Conservation (phyloP, 768 basidiomycete genomes). For the Neoboletus brunneissimus region DNA sequence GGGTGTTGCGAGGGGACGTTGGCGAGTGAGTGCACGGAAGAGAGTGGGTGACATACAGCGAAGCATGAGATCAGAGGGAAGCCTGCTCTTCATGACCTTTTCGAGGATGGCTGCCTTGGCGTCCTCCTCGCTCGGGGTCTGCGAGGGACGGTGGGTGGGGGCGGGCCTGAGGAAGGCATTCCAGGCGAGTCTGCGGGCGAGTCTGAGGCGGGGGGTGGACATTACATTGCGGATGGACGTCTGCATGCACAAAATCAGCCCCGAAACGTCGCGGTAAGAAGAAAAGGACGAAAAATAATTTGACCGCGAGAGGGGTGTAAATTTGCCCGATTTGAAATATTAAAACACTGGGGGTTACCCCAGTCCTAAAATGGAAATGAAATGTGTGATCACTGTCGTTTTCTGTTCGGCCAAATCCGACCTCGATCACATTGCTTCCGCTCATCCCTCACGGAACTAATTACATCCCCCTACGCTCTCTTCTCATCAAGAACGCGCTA, state of each 20-base stretch:
- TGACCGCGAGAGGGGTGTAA: neutral
- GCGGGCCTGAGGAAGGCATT: constrained; percentile 22
- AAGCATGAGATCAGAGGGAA: constrained; percentile 86
- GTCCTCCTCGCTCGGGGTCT: constrained; percentile 58
- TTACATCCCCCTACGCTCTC: constrained; percentile 42
- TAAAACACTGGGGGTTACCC: constrained; percentile 19
- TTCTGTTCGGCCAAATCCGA: constrained; percentile 26
- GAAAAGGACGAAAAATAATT: constrained; percentile 28
- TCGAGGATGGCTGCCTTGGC: constrained; percentile 74
- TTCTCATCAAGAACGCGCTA: constrained; percentile 40
- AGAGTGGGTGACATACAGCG: constrained; percentile 61
- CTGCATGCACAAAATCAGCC: constrained; percentile 32
- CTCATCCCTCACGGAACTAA: constrained; percentile 44
- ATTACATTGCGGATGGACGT: constrained; percentile 38
- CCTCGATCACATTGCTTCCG: constrained; percentile 2
- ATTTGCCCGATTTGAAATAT: constrained; percentile 20
- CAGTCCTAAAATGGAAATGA: neutral
- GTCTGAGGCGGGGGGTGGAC: constrained; percentile 8
- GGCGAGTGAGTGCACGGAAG: constrained; percentile 9
- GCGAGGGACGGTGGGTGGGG: neutral
- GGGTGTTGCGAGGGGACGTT: constrained; percentile 16
- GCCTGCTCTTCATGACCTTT: constrained; percentile 82
- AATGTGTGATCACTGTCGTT: neutral
- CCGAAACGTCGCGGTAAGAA: neutral
- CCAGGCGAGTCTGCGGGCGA: constrained; percentile 22